phyloP scores from a whole-genome alignment of 345 rosid species.

The Pugionium cornutum region DNA sequence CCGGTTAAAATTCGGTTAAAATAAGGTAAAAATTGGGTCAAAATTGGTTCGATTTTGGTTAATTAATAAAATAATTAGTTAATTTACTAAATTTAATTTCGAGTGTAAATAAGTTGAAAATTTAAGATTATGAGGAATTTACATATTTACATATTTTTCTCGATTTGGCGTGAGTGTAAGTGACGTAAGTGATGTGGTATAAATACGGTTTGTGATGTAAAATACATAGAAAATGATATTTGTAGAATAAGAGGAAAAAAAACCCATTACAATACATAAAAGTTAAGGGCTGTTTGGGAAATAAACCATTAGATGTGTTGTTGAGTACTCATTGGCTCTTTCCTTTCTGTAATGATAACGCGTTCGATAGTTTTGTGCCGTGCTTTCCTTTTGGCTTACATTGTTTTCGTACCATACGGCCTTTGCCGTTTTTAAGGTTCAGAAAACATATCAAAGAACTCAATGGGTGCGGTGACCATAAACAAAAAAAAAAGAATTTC shows the following conservation, averaged over 20 bases:
- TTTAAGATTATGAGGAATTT: too few relatives aligned
- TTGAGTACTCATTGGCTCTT: constrained; percentile 23
- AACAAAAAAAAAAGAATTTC: too few relatives aligned
- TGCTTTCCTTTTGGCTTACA: constrained; percentile 8
- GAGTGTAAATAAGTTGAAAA: too few relatives aligned
- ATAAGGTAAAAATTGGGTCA: too few relatives aligned
- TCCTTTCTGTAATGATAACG: constrained; percentile 7
- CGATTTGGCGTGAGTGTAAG: constrained; percentile 33
- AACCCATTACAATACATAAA: constrained; percentile 24
- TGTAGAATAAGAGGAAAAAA: constrained; percentile 26
- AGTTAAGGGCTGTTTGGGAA: constrained; percentile 39
- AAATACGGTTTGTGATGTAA: constrained; percentile 27
- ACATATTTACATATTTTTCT: too few relatives aligned
- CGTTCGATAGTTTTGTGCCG: constrained; percentile 23
- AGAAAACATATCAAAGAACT: neutral
- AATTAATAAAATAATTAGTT: too few relatives aligned
- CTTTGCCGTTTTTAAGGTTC: constrained; percentile 28
- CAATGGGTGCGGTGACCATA: neutral
- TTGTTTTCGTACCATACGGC: constrained; percentile 40
- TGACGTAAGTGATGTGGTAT: constrained; percentile 29
- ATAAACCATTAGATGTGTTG: constrained; percentile 33
- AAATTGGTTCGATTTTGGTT: too few relatives aligned
- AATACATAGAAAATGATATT: constrained; percentile 37
- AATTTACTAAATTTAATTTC: too few relatives aligned
- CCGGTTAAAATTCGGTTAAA: too few relatives aligned